Evolutionary conservation across 1,139 yeast species (phyloP), one percentile per base, ranked within the genome.

Genomic region (Pichia norvegensis): DNA sequence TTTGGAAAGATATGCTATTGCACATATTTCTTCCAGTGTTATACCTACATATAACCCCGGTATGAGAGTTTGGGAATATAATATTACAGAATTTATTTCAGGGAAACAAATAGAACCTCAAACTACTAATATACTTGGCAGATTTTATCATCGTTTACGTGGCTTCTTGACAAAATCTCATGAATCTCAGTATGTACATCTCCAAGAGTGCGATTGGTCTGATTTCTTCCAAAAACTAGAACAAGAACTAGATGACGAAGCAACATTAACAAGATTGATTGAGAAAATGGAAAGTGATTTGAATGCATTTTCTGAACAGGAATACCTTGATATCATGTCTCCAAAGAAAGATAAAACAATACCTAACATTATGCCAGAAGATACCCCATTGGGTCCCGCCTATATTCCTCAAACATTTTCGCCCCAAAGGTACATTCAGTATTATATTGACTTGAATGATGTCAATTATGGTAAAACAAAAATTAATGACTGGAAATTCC

Each of bases 1-100:
- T 41, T 69, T 72, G 25, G 84, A 81, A 53, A 67, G 90, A 41
- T 85, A 84, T 57, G 70, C 86, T 1, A 68, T 86, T 46, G 81
- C 83, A 0, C 84, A 80, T 57, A 79, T 86, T 20, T 72, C 80
- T 3, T 80, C 90, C 0, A 81, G 90, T 49, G 78, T 86, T n/a
- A 77, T 86, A 6, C 95, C 95, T 2, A 86, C 95, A 0, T 86
- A 81, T 64, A 84, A 84, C 55, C 90, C 95, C 3, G 86, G 90
- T 2, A 61, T 86, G 48, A 68, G 95, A 51, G 81, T 86, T 1
- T 86, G 94, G 92, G 95, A 86, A 60, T 86, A 86, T 60, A 85
- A 86, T 59, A 74, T 76, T 41, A 75, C 86, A 0, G 81, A 71
- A 22, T 40, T 48, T 33, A 7, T 16, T 8, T 11, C 37, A 35